Evolutionary conservation across 1,284 basidiomycete species (phyloP), one percentile per base, ranked within the genome.

Genomic region (Thelephora terrestris): DNA sequence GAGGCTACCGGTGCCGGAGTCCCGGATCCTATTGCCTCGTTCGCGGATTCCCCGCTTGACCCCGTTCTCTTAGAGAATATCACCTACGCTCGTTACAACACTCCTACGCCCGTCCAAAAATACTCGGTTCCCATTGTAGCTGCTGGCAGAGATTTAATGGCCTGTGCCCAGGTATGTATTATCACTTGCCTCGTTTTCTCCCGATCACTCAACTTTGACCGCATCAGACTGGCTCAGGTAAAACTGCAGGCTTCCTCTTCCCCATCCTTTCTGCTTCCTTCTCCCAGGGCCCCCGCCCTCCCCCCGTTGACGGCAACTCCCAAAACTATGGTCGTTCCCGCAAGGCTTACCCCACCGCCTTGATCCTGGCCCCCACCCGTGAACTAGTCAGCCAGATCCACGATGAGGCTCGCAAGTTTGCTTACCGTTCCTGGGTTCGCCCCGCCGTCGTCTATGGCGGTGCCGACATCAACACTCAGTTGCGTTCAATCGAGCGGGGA

Each of bases 361-460:
- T 99, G 48, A 91, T 99, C 60, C 81, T 99, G 50, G 96, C 95
- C 7, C 95, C 95, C 29, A 99, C 95, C 38, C 94, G 95, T 66
- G 95, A 99, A 70, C 84, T 99, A 50, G 95, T 98, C 56, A 96
- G 91, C 57, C 96, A 99, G 73, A 99, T 99, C 61, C 93, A 99
- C 67, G 96, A 99, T 6, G 96, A 99, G 70, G 95, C 95, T 24
- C 87, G 94, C 68, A 99, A 99, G 73, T 99, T 99, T 61, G 90
- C 95, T 44, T 99, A 99, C 71, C 90, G 96, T 52, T 98, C 96
- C 35, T 99, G 96, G 96, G 94, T 98, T 53, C 88, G 91, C 60
- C 95, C 95, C 44, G 96, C 96, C 53, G 96, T 99, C 48, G 96
- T 98, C 23, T 99, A 99, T 69, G 96, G 96, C 63, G 96, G 96